Base-by-base conservation (phyloP, 2,329 filamentous ascomycete species). In the Rhynchosporium agropyri region DNA sequence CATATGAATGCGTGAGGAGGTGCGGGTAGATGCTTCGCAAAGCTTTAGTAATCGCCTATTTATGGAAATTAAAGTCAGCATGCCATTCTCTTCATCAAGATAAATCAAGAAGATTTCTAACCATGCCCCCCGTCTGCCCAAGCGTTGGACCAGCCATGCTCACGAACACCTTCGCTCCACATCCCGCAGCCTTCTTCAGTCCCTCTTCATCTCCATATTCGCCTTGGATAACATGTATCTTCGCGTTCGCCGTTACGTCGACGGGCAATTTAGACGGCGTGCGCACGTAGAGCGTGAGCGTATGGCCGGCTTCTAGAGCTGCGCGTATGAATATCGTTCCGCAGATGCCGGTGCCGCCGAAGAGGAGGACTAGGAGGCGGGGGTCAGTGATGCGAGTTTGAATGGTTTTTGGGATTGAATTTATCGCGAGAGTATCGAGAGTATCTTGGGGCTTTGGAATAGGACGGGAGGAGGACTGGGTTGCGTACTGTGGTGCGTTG, bases 141-240 rank as follows among this genome's bases (percentile, higher is more conserved):
- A 70, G 49, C 0, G 65, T 67, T 53, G 70, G 68, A n/a, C 69
- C 69, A 58, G 69, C 69, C 28, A 70, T 58, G 8, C 67, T 70
- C 12, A 72, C 59, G 20, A 70, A 70, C 2, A 67, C 61, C 58
- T 67, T 66, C 5, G 67, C 68, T 28, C 67, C 65, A 59, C 66
- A 69, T 10, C 45, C 50, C 26, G 69, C 65, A 29, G 67, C 69
- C 49, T 67, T 67, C 56, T 67, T 67, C 62, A 69, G 56, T 3
- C 65, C 67, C 26, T 67, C 67, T 13, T 29, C 59, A 59, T 69
- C 61, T 5, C 43, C 57, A 3, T 70, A 55, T 12, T 70, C 67
- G 36, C 68, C 68, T 62, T 71, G 45, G 29, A 72, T 68, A 28
- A 68, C 42, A 7, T 58, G 40, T 9, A 70, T 40, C 15, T 67